Conservation (phyloP, 768 basidiomycete genomes). For the Rickenella mellea region DNA sequence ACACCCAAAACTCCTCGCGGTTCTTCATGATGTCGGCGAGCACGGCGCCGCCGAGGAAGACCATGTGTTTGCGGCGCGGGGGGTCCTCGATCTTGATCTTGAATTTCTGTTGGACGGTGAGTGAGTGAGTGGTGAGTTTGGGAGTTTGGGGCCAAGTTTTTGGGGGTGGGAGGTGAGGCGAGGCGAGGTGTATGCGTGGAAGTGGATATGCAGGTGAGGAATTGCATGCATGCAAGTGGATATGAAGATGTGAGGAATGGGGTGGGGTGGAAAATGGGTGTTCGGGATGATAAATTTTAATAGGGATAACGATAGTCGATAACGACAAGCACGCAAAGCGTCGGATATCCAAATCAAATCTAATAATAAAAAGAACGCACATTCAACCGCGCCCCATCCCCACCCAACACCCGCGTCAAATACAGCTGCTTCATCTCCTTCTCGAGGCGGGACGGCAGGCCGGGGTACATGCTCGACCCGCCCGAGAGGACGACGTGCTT, state of each 20-base stretch:
- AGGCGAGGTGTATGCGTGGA: too few relatives aligned
- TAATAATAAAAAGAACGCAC: constrained; percentile 50
- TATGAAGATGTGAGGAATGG: too few relatives aligned
- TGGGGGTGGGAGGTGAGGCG: too few relatives aligned
- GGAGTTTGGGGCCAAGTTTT: too few relatives aligned
- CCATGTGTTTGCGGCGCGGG: constrained; percentile 97
- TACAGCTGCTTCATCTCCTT: constrained; percentile 99
- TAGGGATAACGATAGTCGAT: too few relatives aligned
- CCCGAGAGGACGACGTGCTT: constrained; percentile 97
- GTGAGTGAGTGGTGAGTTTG: too few relatives aligned
- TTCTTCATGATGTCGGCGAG: constrained; percentile 97
- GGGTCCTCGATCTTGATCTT: constrained; percentile 99
- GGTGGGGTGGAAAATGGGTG: too few relatives aligned
- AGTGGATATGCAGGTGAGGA: too few relatives aligned
- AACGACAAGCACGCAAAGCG: too few relatives aligned
- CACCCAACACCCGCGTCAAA: constrained; percentile 77
- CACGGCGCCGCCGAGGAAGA: constrained; percentile 98
- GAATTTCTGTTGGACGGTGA: constrained; percentile 97
- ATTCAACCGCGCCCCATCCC: constrained; percentile 76
- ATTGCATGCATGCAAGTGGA: too few relatives aligned
- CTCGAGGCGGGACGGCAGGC: constrained; percentile 90
- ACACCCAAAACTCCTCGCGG: constrained; percentile 91
- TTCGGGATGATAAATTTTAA: too few relatives aligned
- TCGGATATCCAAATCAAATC: too few relatives aligned
- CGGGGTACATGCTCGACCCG: constrained; percentile 98